Base-by-base conservation (phyloP, 768 basidiomycete genomes). In the Dentipellis fragilis region DNA sequence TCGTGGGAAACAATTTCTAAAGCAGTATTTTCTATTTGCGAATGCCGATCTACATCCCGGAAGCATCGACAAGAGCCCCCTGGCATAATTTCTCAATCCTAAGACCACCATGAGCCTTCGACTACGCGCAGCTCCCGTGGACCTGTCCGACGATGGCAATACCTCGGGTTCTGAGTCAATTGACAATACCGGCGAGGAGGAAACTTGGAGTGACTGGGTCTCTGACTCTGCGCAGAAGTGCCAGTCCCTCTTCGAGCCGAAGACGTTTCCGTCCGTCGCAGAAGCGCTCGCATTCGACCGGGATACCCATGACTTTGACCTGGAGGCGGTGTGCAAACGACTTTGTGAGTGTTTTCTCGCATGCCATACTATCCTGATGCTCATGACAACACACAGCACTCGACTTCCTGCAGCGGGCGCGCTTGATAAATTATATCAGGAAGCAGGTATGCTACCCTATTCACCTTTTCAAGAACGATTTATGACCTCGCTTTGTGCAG, bases 401-500 rank as follows among this genome's bases (percentile, higher is more conserved):
- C 39, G 93, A 95, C 67, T 81, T 85, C 59, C 84, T 92, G 68
- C 79, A 80, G 54, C 78, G 87, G 17, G 84, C 92, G 62, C 80
- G 89, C 49, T 70, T 96, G 51, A 82, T 96, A 70, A 96, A 96
- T 67, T 89, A 79, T 69, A 91, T 95, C 64, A 74, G 93, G 56
- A 86, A 80, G 69, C 79, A 81, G 69, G 91, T 89, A 46, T 17
- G 69, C 45, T 12, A 37, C 4, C 19, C 35, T 16, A 10, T 49
- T 19, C 14, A 38, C 39, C 16, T 23, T 21, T 2, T 2, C 38
- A n/a, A 21, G 17, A 8, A 16, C 29, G 34, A 17, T 36, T 54
- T 36, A 40, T 49, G 57, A 23, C 49, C 54, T 52, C 16, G 51
- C 34, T 37, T 35, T 7, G 4, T 12, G 17, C 56, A 50, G 45